Conservation (phyloP, 306 rosid genomes). For the Glycine latifolia region DNA sequence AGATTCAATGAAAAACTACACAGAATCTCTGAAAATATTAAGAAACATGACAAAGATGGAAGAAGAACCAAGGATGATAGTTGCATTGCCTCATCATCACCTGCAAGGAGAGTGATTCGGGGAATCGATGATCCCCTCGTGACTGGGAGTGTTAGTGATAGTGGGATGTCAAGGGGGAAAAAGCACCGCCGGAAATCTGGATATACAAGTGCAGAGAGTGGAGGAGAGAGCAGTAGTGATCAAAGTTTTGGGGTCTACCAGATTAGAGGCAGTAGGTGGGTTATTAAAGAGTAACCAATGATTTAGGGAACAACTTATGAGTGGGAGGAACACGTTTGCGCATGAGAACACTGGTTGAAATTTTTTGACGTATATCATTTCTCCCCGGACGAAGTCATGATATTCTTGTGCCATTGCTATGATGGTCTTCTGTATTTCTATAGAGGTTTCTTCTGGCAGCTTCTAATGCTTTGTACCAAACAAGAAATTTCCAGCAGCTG, state of each 20-base stretch:
- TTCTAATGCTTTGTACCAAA: constrained; percentile 35
- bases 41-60: constrained; percentile 84
- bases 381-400: constrained; percentile 31
- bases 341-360: constrained; percentile 32
- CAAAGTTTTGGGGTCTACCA: constrained; percentile 78
- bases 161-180: constrained; percentile 74
- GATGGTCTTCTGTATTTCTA: constrained; percentile 43
- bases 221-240: constrained; percentile 97
- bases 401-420: constrained; percentile 40
- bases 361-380: constrained; percentile 26
- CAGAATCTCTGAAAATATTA: constrained; percentile 84
- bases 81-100: constrained; percentile 62
- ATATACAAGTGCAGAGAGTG: constrained; percentile 85
- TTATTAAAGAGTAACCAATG: constrained; percentile 76
- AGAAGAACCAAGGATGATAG: constrained; percentile 89
- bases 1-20: constrained; percentile 83
- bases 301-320: constrained; percentile 35
- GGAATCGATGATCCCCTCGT: constrained; percentile 96
- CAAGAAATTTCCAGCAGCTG: constrained; percentile 30
- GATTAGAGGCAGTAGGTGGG: constrained; percentile 89
- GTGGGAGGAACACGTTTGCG: constrained; percentile 27
- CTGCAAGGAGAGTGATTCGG: constrained; percentile 76
- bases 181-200: constrained; percentile 86
- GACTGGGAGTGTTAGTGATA: constrained; percentile 86
- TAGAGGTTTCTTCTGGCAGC: constrained; percentile 47